Conservation (phyloP, 2,329 filamentous ascomycete species). For the Cordyceps javanica region DNA sequence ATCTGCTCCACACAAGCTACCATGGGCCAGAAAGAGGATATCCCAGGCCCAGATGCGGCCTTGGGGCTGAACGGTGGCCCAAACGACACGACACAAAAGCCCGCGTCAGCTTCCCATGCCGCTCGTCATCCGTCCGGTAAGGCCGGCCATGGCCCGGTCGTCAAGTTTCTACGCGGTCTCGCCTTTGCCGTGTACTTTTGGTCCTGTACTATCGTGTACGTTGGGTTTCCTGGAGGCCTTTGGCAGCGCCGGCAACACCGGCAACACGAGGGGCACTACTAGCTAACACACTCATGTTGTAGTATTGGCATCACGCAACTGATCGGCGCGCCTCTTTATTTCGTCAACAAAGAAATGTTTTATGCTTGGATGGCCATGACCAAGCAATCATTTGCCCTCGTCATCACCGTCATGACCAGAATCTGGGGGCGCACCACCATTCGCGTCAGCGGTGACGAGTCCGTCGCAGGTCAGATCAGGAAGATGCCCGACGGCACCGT, state of each 20-base stretch:
- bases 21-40: neutral
- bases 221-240: neutral
- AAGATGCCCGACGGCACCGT: slow-evolving; percentile 66
- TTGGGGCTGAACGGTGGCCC: neutral
- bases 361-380: slow-evolving; percentile 84
- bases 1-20: neutral
- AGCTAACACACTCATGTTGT: neutral
- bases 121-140: slow-evolving; percentile 48
- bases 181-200: slow-evolving; percentile 48
- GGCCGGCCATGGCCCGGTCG: slow-evolving; percentile 42
- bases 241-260: neutral
- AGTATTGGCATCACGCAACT: slow-evolving; percentile 68
- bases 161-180: slow-evolving; percentile 47
- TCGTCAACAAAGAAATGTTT: slow-evolving; percentile 69
- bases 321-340: slow-evolving; percentile 69
- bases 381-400: slow-evolving; percentile 74
- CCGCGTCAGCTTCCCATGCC: neutral
- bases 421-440: slow-evolving; percentile 84
- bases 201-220: slow-evolving; percentile 43
- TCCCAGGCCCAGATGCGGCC: neutral
- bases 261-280: neutral
- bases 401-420: slow-evolving; percentile 74
- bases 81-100: neutral
- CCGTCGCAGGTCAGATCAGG: slow-evolving; percentile 68
- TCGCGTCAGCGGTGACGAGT: slow-evolving; percentile 75